Base-by-base conservation (phyloP, 352 stramenopile species). In the Globisporangium canariense region DNA sequence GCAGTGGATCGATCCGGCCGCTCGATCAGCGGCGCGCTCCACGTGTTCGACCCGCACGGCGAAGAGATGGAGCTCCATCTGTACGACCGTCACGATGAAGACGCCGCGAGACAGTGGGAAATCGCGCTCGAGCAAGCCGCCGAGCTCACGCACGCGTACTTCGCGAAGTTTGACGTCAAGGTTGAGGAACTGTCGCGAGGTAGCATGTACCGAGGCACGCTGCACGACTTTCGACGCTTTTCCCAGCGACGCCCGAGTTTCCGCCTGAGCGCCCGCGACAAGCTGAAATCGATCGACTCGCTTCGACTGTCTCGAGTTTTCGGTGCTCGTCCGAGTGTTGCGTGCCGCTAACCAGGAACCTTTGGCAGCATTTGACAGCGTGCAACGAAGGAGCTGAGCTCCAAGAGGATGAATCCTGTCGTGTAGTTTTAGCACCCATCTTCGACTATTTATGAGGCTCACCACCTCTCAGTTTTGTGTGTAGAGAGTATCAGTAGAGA, bases 201-300 rank as follows among this genome's bases (percentile, higher is more conserved):
- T 41, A 93, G 81, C 49, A 76, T 89, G 57, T 93, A 90, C 62
- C 79, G 80, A 22, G 78, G 78, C 13, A 86, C 77, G 8, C 59
- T 87, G 20, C 75, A 79, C 55, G 83, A 89, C 59, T 75, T 88
- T 34, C 69, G 79, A 4, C 32, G 32, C 4, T 36, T 36, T 36
- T 60, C 56, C 18, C 65, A 63, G 55, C 63, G 65, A 25, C 62
- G 63, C 41, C 20, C 62, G 47, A 78, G 60, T 22, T 60, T 83
- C 8, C 71, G 77, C 4, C 70, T 75, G 47, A 79, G 32, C 16
- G 16, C 58, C 40, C 34, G 51, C 6, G 52, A 20, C 0, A 43
- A 83, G 63, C 67, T 84, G 16, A 84, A 61, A 36, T 65, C 65
- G 22, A 51, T 81, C 22, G 65, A 63, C 20, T 78, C 51, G 47